Conservation (phyloP, 1,284 basidiomycete genomes). For the Trichosporon coremiiforme region DNA sequence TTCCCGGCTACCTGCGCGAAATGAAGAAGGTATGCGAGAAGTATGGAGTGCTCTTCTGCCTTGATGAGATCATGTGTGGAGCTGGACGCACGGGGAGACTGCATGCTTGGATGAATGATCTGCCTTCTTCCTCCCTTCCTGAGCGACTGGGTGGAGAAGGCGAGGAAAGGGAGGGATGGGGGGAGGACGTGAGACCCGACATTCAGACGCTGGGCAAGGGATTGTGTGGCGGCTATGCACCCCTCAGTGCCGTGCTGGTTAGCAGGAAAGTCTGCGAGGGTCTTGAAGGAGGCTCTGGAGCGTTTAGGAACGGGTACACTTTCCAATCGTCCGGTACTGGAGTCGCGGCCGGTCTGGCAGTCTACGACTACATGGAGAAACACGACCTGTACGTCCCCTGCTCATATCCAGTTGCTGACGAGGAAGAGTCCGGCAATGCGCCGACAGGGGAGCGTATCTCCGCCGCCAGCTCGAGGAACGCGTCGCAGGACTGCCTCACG, state of each 20-base stretch:
- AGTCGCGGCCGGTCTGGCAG: slow-evolving; percentile 75
- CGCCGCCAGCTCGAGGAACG: slow-evolving; percentile 67
- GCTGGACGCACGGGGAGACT: slow-evolving; percentile 76
- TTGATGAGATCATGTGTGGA: slow-evolving; percentile 84
- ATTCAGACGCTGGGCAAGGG: slow-evolving; percentile 84
- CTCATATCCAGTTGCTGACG: too few species aligned
- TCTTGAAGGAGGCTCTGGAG: slow-evolving; percentile 65
- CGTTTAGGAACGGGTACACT: slow-evolving; percentile 73
- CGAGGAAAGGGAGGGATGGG: background rate
- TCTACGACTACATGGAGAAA: slow-evolving; percentile 51
- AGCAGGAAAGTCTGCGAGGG: slow-evolving; percentile 70
- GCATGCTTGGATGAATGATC: slow-evolving; percentile 82
- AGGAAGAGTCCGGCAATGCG: too few species aligned
- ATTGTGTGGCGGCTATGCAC: slow-evolving; percentile 78
- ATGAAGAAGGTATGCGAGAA: slow-evolving; percentile 85
- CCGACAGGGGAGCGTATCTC: too few species aligned
- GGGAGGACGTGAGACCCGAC: slow-evolving; percentile 62
- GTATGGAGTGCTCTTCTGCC: slow-evolving; percentile 79
- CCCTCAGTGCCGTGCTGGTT: slow-evolving; percentile 78
- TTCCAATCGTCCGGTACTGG: slow-evolving; percentile 78
- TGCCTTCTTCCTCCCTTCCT: background rate
- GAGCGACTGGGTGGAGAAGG: slow-evolving; percentile 13
- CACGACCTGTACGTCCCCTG: slow-evolving; percentile 30
- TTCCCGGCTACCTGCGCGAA: slow-evolving; percentile 58
- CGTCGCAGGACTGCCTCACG: slow-evolving; percentile 31